These are phyloP conservation scores for Magnolia officinalis DNA, from an alignment of 164 flowering plant genomes.

Conservation along the genomic window DNA sequence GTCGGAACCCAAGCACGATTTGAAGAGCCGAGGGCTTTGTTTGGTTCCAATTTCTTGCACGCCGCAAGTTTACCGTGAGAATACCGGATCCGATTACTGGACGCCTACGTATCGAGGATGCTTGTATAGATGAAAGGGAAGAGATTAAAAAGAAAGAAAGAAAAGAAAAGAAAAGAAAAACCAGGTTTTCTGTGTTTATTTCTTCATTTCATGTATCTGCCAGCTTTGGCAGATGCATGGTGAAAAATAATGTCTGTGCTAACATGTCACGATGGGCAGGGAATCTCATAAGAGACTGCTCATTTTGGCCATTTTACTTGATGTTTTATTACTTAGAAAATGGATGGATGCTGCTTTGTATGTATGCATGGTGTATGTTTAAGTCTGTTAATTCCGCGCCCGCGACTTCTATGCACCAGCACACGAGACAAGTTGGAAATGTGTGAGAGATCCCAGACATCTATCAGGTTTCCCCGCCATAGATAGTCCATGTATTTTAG, in stretches of 20 bases:
- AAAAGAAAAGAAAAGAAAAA: background rate
- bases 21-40: slow-evolving; percentile 62
- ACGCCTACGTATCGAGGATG: slow-evolving; percentile 63
- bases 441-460: too few relatives aligned
- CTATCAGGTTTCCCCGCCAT: too few relatives aligned
- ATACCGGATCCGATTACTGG: slow-evolving; percentile 63
- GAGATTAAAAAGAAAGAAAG: background rate
- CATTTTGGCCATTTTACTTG: background rate
- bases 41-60: slow-evolving; percentile 61
- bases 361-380: too few relatives aligned
- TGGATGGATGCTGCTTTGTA: too few relatives aligned
- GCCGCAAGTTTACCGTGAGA: slow-evolving; percentile 53
- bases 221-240: background rate
- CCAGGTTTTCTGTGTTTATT: background rate
- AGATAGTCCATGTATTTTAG: too few relatives aligned
- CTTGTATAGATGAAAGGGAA: slow-evolving; percentile 45
- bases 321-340: background rate
- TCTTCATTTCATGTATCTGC: background rate
- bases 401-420: too few relatives aligned
- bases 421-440: too few relatives aligned
- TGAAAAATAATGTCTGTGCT: slow-evolving; percentile 3
- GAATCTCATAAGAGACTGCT: background rate
- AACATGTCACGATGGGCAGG: background rate
- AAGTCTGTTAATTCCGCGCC: too few relatives aligned
- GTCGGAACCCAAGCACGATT: slow-evolving; percentile 37